These are phyloP conservation scores for Phytophthora lateralis DNA, from an alignment of 352 stramenopile genomes.

Conservation along the genomic window DNA sequence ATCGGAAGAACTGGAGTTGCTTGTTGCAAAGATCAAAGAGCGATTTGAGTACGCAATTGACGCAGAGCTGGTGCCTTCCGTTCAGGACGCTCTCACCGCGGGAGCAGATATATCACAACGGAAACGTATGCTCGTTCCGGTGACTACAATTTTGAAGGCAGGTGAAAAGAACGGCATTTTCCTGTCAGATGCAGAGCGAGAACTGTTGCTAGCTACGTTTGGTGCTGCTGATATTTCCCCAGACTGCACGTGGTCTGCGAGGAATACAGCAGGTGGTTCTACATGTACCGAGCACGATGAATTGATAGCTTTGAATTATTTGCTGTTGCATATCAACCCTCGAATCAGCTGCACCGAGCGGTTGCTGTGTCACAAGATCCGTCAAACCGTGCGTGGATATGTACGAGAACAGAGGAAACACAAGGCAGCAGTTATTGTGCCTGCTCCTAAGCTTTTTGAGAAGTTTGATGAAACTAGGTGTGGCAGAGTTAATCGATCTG, in stretches of 20 bases:
- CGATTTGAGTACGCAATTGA: constrained; percentile 66
- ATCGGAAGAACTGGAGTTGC: constrained; percentile 58
- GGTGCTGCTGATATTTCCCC: background rate
- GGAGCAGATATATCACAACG: constrained; percentile 4
- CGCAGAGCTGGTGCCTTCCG: constrained; percentile 41
- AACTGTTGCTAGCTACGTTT: constrained; percentile 31
- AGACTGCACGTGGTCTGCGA: background rate
- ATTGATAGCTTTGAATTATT: constrained; percentile 45
- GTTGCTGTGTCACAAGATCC: constrained; percentile 68
- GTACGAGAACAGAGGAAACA: constrained; percentile 35
- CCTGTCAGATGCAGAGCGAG: constrained; percentile 40
- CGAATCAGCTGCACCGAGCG: constrained; percentile 52
- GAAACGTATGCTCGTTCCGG: constrained; percentile 27
- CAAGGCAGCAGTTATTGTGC: constrained; percentile 21
- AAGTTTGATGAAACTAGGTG: constrained; percentile 54
- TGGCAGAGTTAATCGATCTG: constrained; percentile 56
- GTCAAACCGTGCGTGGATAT: constrained; percentile 51
- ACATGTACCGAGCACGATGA: constrained; percentile 2
- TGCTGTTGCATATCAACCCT: constrained; percentile 66
- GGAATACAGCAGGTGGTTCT: background rate
- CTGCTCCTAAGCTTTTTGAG: constrained; percentile 51
- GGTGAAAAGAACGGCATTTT: constrained; percentile 44
- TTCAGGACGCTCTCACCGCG: constrained; percentile 46
- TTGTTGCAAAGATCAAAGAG: constrained; percentile 68
- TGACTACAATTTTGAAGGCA: constrained; percentile 10